Conservation (phyloP, 345 rosid species). For the Camelina neglecta region DNA sequence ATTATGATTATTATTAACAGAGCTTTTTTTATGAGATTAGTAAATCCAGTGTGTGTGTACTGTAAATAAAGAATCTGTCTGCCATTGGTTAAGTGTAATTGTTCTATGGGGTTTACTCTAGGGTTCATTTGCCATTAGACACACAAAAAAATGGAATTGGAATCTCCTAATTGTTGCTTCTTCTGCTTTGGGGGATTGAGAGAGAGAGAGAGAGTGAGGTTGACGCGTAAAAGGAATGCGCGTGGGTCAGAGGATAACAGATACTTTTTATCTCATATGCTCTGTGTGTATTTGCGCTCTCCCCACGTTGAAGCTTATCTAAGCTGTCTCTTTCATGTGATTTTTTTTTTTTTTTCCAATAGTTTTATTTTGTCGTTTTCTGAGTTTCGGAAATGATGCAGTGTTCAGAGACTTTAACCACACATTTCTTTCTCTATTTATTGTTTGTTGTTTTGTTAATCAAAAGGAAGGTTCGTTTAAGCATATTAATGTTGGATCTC, state of each 20-base stretch:
- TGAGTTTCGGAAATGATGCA: conserved; percentile 44
- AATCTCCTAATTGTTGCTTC: background rate
- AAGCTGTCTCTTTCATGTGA: conserved; percentile 49
- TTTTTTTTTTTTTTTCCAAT: background rate
- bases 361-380: conserved; percentile 36
- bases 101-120: conserved; percentile 11
- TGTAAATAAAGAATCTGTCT: conserved; percentile 17
- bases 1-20: background rate
- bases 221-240: conserved; percentile 28
- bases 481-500: conserved; percentile 20
- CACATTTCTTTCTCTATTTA: background rate
- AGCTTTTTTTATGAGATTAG: background rate
- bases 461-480: conserved; percentile 40
- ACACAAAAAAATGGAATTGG: conserved; percentile 25
- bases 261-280: conserved; percentile 15
- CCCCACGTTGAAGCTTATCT: conserved; percentile 47
- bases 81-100: background rate
- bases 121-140: conserved; percentile 25
- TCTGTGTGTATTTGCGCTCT: conserved; percentile 44
- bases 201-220: conserved; percentile 7
- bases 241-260: conserved; percentile 31
- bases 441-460: conserved; percentile 26
- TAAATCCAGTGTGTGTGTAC: conserved; percentile 9
- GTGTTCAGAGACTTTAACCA: conserved; percentile 30
- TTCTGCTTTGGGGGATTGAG: background rate